These are phyloP conservation scores for Phytophthora kernoviae DNA, from an alignment of 352 stramenopile species.

Conservation along the genomic window DNA sequence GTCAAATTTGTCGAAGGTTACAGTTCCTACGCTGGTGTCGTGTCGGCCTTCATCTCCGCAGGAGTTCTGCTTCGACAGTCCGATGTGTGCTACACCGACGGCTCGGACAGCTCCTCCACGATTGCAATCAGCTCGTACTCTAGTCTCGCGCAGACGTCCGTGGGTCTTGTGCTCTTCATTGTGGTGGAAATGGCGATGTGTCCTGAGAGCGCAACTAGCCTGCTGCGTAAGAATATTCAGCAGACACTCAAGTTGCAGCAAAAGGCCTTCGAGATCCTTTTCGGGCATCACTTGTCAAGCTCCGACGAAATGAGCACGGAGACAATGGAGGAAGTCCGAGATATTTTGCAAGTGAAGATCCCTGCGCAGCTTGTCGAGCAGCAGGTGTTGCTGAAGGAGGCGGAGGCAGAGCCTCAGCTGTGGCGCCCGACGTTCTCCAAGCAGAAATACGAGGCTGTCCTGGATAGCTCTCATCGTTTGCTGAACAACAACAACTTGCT, in stretches of 20 bases:
- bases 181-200: conserved; percentile 69
- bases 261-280: conserved; percentile 66
- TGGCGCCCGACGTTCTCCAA: conserved; percentile 76
- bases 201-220: conserved; percentile 64
- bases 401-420: conserved; percentile 63
- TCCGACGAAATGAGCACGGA: conserved; percentile 54
- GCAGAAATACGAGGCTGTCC: conserved; percentile 74
- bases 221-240: conserved; percentile 79
- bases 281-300: conserved; percentile 71
- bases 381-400: conserved; percentile 61
- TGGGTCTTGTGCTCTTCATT: conserved; percentile 83
- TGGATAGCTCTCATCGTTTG: conserved; percentile 63
- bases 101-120: conserved; percentile 39
- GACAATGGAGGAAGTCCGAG: conserved; percentile 58
- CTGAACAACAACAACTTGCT: conserved; percentile 87
- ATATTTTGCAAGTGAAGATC: conserved; percentile 64
- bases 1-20: conserved; percentile 72
- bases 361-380: conserved; percentile 65
- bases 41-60: conserved; percentile 74
- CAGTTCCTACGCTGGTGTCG: conserved; percentile 70
- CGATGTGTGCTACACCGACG: conserved; percentile 55
- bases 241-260: conserved; percentile 71
- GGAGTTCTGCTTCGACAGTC: conserved; percentile 67
- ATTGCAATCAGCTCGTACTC: conserved; percentile 82
- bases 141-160: conserved; percentile 75